Conservation (phyloP, 306 rosid species). For the Medicago arabica region DNA sequence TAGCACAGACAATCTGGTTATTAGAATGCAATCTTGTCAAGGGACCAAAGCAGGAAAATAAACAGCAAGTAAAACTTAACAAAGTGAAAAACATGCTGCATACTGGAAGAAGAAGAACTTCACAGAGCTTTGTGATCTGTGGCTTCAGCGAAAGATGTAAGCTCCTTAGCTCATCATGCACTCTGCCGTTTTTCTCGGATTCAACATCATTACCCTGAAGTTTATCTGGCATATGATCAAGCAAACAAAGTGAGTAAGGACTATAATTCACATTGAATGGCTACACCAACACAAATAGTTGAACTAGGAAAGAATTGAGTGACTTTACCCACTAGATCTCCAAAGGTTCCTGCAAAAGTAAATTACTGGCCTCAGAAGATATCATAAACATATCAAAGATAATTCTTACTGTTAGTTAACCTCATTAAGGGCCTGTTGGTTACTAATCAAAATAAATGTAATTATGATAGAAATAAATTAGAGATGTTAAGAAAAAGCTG, state of each 20-base stretch:
- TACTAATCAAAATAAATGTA: neutral
- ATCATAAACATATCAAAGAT: constrained; percentile 34
- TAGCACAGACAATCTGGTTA: constrained; percentile 17
- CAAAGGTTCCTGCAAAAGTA: constrained; percentile 53
- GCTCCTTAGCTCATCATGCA: constrained; percentile 46
- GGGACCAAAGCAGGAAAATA: constrained; percentile 37
- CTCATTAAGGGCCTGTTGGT: constrained; percentile 13
- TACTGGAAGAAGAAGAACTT: constrained; percentile 52
- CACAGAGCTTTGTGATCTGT: constrained; percentile 48
- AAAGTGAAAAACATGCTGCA: constrained; percentile 28
- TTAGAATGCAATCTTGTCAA: constrained; percentile 26
- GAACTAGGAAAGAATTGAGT: constrained; percentile 43
- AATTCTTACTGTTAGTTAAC: constrained; percentile 23
- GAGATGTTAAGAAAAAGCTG: neutral
- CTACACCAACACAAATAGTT: constrained; percentile 39
- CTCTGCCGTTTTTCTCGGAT: constrained; percentile 31
- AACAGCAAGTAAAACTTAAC: constrained; percentile 27
- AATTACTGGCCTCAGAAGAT: constrained; percentile 41
- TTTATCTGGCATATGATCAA: constrained; percentile 46
- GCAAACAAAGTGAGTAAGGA: constrained; percentile 32
- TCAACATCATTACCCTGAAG: constrained; percentile 37
- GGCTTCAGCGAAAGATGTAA: constrained; percentile 52
- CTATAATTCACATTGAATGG: constrained; percentile 21
- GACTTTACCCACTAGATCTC: constrained; percentile 41
- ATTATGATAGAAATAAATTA: neutral